These are phyloP conservation scores for Aspergillus chevalieri DNA, from an alignment of 2,329 filamentous ascomycete species.

Conservation along the genomic window DNA sequence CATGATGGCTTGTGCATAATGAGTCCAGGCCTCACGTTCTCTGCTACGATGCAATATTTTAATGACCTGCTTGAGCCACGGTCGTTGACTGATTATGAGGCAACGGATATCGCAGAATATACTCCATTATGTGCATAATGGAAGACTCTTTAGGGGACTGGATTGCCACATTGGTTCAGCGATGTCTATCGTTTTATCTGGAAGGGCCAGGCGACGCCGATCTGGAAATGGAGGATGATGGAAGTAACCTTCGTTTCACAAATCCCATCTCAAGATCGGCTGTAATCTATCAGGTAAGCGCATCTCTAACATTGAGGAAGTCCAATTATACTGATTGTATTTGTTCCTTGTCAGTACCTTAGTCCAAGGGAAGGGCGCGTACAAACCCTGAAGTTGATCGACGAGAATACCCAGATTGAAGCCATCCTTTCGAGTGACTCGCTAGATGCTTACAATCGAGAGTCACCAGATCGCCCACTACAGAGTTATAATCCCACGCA, in stretches of 20 bases:
- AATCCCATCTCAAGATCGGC: constrained; percentile 10
- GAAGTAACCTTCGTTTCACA: constrained; percentile 27
- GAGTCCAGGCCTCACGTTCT: neutral
- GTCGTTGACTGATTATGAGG: constrained; percentile 1
- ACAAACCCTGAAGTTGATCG: constrained; percentile 23
- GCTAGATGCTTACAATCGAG: constrained; percentile 14
- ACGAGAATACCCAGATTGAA: constrained; percentile 28
- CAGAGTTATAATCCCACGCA: constrained; percentile 18
- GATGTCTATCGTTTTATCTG: constrained; percentile 16
- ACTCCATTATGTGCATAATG: constrained; percentile 19
- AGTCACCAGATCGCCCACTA: constrained; percentile 12
- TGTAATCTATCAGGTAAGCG: constrained; percentile 26
- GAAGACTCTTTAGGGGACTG: constrained; percentile 12
- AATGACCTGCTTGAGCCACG: neutral
- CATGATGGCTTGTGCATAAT: neutral
- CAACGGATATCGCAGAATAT: neutral
- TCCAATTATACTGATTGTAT: neutral
- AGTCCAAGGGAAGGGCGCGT: neutral
- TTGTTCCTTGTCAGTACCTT: neutral
- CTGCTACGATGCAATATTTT: neutral
- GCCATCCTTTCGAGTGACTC: constrained; percentile 24
- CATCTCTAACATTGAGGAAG: neutral
- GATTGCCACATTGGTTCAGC: constrained; percentile 20
- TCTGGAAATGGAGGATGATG: constrained; percentile 26
- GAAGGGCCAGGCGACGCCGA: constrained; percentile 5